Percentiles rank a stretch among this genome's conserved stretches.
Conservation (phyloP, 2,329 filamentous ascomycete genomes). For the Boeremia lycopersici region DNA sequence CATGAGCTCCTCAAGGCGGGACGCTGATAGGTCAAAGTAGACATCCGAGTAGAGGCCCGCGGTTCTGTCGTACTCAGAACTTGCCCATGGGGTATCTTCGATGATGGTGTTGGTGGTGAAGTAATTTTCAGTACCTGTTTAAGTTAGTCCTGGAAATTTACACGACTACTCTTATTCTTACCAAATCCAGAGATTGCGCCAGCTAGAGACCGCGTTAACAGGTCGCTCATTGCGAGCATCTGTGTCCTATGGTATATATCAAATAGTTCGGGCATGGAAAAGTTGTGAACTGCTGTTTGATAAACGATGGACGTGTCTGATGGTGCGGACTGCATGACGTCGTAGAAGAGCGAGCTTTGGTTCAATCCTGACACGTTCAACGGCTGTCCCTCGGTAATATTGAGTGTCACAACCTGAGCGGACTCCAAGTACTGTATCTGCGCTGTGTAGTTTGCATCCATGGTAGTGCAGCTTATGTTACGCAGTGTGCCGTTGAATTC, state of each 20-base stretch:
- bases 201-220: neutral
- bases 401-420: neutral
- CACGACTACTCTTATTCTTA: neutral
- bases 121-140: neutral
- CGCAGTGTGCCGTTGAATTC: neutral
- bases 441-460: neutral
- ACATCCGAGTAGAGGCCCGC: neutral
- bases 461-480: neutral
- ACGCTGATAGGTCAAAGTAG: neutral
- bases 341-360: neutral
- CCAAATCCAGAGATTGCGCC: neutral
- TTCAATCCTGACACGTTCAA: neutral
- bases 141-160: neutral
- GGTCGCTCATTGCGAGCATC: neutral
- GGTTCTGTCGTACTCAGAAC: neutral
- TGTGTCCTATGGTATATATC: neutral
- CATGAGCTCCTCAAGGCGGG: neutral
- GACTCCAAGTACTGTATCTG: neutral
- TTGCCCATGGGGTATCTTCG: neutral
- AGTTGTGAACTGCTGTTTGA: neutral
- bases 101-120: neutral
- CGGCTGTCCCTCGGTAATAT: neutral
- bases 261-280: neutral
- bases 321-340: neutral
- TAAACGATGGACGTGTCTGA: neutral